Evolutionary conservation across 352 stramenopile species (phyloP).

Genomic region (Sclerospora graminicola): DNA sequence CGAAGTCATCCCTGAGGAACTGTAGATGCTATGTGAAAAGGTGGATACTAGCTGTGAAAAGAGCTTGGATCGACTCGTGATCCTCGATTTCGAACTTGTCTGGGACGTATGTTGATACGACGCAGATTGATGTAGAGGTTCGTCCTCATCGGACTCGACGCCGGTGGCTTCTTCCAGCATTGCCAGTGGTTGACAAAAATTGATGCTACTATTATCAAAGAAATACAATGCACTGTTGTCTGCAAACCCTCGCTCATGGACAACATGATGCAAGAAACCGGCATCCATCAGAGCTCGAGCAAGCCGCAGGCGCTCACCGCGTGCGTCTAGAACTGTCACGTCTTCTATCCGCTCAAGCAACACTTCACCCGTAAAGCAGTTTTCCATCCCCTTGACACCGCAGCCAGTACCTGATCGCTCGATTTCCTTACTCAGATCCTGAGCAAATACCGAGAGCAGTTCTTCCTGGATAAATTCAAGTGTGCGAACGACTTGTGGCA

Average conservation of each 20-base stretch:
- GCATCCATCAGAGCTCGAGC: conserved; percentile 53
- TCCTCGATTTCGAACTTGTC: conserved; percentile 7
- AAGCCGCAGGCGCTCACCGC: conserved; percentile 29
- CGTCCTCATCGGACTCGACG: conserved; percentile 15
- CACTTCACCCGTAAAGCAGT: conserved; percentile 24
- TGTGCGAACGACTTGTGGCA: conserved; percentile 27
- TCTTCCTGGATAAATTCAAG: conserved; percentile 65
- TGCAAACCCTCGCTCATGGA: conserved; percentile 30
- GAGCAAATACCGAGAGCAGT: conserved; percentile 28
- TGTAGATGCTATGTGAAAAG: conserved; percentile 11
- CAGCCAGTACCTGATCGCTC: conserved; percentile 10
- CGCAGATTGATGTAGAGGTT: conserved; percentile 1
- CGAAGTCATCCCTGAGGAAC: conserved; percentile 4
- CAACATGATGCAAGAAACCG: conserved; percentile 42
- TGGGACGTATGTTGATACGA: not conserved
- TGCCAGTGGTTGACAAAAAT: conserved; percentile 28
- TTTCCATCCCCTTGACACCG: conserved; percentile 6
- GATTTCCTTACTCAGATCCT: conserved; percentile 36
- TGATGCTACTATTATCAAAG: conserved; percentile 39
- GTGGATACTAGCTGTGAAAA: conserved; percentile 21
- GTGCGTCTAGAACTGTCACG: conserved; percentile 12
- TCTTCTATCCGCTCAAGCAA: conserved; percentile 30
- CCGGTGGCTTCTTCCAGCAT: conserved; percentile 25
- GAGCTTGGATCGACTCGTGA: conserved; percentile 5
- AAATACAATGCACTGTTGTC: conserved; percentile 28